A percentile compares a stretch with the other conserved stretches of the same genome.
phyloP scores from a whole-genome alignment of 2,329 filamentous ascomycete species.

The Helicocarpus griseus region DNA sequence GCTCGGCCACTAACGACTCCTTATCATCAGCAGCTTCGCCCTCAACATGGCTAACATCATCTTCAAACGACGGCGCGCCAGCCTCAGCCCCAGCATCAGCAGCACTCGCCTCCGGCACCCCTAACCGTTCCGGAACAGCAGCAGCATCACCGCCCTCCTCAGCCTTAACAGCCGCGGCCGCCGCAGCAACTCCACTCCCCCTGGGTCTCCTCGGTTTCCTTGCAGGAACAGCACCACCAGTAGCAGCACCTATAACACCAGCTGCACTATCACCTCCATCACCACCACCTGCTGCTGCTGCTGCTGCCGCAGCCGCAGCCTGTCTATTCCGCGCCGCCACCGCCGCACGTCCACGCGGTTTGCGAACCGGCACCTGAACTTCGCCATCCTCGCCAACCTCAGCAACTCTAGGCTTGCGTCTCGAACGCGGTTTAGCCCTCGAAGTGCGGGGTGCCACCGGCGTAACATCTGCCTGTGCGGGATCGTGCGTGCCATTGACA shows the following conservation, averaged over 20 bases:
- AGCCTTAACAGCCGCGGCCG: not conserved
- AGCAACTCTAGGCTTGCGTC: not conserved
- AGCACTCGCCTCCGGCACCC: too few species aligned
- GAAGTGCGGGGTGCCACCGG: not conserved
- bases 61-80: slow-evolving; percentile 15
- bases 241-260: too few species aligned
- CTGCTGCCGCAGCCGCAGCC: too few species aligned
- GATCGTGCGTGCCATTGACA: not conserved
- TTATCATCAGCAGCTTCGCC: slow-evolving; percentile 31
- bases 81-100: slow-evolving; percentile 17
- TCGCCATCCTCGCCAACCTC: not conserved
- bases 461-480: not conserved
- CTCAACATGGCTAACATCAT: slow-evolving; percentile 20
- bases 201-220: too few species aligned
- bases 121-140: slow-evolving; percentile 6
- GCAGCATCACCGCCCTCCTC: not conserved
- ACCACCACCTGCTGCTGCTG: too few species aligned
- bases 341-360: not conserved
- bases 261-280: not conserved
- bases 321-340: not conserved
- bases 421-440: not conserved
- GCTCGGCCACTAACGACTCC: slow-evolving; percentile 27
- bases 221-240: not conserved
- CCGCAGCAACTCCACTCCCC: not conserved
- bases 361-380: not conserved